These are phyloP conservation scores for Neonectria sp. DNA, from an alignment of 2,329 filamentous ascomycete genomes.

Conservation along the genomic window DNA sequence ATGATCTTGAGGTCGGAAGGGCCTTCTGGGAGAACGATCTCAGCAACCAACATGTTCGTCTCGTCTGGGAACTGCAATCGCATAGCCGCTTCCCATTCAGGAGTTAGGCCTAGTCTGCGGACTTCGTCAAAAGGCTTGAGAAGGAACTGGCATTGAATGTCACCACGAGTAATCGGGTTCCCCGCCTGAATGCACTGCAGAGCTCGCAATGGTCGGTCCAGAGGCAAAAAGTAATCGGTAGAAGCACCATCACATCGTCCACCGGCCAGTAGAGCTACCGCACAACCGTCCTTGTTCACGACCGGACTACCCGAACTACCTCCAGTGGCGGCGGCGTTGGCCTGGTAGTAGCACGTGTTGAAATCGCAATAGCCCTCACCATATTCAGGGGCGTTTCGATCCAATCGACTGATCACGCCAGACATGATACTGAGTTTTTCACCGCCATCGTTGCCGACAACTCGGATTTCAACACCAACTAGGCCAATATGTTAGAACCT, in stretches of 20 bases:
- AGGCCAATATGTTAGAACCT: conserved; percentile 35
- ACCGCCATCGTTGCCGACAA: conserved; percentile 98
- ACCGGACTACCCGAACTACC: conserved; percentile 99
- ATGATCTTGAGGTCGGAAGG: conserved; percentile 90
- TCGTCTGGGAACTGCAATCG: conserved; percentile 90
- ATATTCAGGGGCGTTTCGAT: conserved; percentile 97
- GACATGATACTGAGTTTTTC: conserved; percentile 99
- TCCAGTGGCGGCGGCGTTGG: conserved; percentile 95
- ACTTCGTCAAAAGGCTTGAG: conserved; percentile 99
- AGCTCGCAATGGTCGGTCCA: conserved; percentile 91
- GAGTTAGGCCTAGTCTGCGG: conserved; percentile 85
- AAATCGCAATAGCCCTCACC: conserved; percentile 99
- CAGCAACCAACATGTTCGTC: conserved; percentile 96
- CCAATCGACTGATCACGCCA: conserved; percentile 95
- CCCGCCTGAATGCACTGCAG: conserved; percentile 87
- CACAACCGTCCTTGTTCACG: conserved; percentile 93
- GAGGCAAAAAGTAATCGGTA: conserved; percentile 96
- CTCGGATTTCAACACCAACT: conserved; percentile 94
- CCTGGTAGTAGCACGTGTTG: conserved; percentile 96
- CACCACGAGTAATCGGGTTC: conserved; percentile 85
- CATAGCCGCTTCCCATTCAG: conserved; percentile 89
- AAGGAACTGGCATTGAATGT: conserved; percentile 98
- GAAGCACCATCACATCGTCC: conserved; percentile 95
- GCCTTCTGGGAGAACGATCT: conserved; percentile 93
- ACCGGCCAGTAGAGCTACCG: conserved; percentile 93